These are phyloP conservation scores for Candolleomyces aberdarensis DNA, from an alignment of 768 basidiomycete genomes.

Conservation along the genomic window DNA sequence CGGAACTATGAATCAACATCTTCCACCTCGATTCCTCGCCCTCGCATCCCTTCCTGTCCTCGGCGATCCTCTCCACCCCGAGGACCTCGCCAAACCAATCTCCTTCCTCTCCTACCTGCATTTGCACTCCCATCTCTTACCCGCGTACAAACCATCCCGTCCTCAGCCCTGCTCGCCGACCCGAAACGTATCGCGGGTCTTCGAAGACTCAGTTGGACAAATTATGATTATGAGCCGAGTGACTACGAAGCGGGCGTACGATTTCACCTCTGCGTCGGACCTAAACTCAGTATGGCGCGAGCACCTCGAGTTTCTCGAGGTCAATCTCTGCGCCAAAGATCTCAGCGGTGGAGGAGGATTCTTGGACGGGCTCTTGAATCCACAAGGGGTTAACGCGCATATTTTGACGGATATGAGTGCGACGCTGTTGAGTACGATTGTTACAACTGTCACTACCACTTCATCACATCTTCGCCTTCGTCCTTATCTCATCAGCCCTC, in stretches of 20 bases:
- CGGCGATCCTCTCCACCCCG: conserved; percentile 5
- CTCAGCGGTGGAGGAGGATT: conserved; percentile 19
- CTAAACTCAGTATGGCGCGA: conserved; percentile 46
- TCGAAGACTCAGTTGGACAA: conserved; percentile 65
- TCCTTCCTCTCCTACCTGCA: conserved; percentile 55
- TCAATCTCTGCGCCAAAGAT: conserved; percentile 54
- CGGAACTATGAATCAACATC: conserved; percentile 66
- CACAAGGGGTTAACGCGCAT: neutral
- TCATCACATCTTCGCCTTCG: conserved; percentile 4
- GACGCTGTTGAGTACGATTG: conserved; percentile 5
- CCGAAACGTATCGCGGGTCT: conserved; percentile 46
- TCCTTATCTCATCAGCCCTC: neutral
- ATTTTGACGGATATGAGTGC: conserved; percentile 11
- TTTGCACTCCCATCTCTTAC: conserved; percentile 28
- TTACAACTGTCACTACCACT: conserved; percentile 2
- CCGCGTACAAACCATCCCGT: conserved; percentile 52
- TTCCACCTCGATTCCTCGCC: conserved; percentile 51
- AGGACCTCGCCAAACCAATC: conserved; percentile 27
- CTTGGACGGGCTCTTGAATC: neutral
- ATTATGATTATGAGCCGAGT: conserved; percentile 46
- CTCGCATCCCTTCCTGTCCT: conserved; percentile 12
- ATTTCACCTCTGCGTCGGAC: conserved; percentile 51
- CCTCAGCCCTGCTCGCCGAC: conserved; percentile 44
- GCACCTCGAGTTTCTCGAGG: conserved; percentile 65
- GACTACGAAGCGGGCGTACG: conserved; percentile 40